Evolutionary conservation across 2,329 filamentous ascomycete species (phyloP), one percentile per base, ranked within the genome.

Genomic region (Xylaria multiplex): DNA sequence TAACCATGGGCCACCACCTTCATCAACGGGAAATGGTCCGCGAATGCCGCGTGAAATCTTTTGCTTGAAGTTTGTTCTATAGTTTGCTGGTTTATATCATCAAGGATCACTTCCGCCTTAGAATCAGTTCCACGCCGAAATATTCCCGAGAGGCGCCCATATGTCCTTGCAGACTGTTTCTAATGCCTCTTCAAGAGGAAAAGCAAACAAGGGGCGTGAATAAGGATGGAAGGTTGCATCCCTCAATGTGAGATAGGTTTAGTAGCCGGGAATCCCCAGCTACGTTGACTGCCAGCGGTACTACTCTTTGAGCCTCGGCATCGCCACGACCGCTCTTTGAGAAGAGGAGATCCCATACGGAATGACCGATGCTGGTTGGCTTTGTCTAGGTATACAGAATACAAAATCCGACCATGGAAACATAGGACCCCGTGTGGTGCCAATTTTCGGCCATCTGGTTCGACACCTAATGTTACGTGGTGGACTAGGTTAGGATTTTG

Each of bases 251-350:
- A 16, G 72, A 32, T 6, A 78, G 73, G 65, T 75, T 72, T 1
- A 71, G 72, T 27, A 73, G 65, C 19, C 27, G 67, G n/a, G 72
- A 49, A 32, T 69, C 60, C 64, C 70, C 72, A 43, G 77, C 67
- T 24, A 62, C 66, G 16, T 69, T 59, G n/a, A 75, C 67, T 4
- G 59, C 69, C 1, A 69, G 70, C 69, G 69, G 72, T 57, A 64
- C 64, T 13, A 56, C 50, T 24, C 43, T 32, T 35, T 46, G 3
- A 8, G 60, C 59, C 16, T 42, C 37, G 37, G 48, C 6, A 50
- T 52, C n/a, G 45, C 57, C 49, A 35, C n/a, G 19, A 24, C 50
- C 32, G 11, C 16, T 40, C 22, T 54, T 37, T 45, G 66, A 67
- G 52, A 61, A 45, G 24, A 54, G 40, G 35, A 69, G 57, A 1